Conservation (phyloP, 352 stramenopile genomes). For the Phytopythium cucurbitacearum region DNA sequence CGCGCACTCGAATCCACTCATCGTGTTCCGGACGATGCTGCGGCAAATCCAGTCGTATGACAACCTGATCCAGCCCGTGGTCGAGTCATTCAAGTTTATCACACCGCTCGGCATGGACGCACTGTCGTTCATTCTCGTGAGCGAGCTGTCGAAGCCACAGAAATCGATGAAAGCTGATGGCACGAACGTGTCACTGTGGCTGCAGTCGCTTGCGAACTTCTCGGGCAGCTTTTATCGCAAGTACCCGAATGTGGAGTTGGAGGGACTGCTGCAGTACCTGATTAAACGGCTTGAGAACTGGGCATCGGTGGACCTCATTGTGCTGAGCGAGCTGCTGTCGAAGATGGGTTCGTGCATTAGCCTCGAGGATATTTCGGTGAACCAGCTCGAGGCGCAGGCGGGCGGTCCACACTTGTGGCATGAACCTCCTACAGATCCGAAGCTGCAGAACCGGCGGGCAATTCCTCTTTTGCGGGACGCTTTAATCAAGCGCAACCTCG, state of each 20-base stretch:
- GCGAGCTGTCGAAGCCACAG: constrained; percentile 81
- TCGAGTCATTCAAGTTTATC: constrained; percentile 94
- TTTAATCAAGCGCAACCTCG: constrained; percentile 75
- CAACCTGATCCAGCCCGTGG: constrained; percentile 95
- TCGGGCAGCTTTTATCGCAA: constrained; percentile 93
- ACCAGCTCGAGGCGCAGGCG: constrained; percentile 78
- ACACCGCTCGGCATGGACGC: constrained; percentile 93
- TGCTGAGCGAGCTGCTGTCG: constrained; percentile 84
- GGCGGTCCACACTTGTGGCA: constrained; percentile 77
- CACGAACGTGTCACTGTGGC: constrained; percentile 92
- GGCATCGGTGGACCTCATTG: constrained; percentile 81
- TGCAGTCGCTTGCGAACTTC: constrained; percentile 93
- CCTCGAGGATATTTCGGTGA: constrained; percentile 82
- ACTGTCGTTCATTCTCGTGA: constrained; percentile 91
- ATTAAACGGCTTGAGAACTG: constrained; percentile 84
- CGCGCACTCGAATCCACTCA: constrained; percentile 91
- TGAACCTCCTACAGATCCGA: constrained; percentile 61
- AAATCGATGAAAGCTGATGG: constrained; percentile 85
- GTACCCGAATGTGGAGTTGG: constrained; percentile 91
- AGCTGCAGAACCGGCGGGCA: constrained; percentile 79
- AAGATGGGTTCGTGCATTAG: constrained; percentile 87
- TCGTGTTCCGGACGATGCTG: constrained; percentile 94
- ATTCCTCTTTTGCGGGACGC: constrained; percentile 80
- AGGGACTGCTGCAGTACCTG: constrained; percentile 89
- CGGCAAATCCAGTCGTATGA: constrained; percentile 96